These are phyloP conservation scores for Xylaria sp. DNA, from an alignment of 2,329 filamentous ascomycete species.

Conservation along the genomic window DNA sequence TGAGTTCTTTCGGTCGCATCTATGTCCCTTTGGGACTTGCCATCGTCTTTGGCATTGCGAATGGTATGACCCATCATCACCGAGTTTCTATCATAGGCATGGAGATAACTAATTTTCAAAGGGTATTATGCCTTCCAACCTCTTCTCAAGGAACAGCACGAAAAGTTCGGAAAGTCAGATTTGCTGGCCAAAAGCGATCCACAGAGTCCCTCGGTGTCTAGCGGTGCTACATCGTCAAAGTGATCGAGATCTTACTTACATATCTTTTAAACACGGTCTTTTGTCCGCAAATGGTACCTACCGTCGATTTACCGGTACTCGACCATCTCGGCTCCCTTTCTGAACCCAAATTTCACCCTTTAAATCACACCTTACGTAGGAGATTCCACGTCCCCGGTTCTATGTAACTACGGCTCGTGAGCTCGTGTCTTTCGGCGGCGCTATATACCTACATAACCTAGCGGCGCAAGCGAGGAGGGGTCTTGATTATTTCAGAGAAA, in stretches of 20 bases:
- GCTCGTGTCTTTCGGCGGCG: neutral
- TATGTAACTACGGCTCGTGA: neutral
- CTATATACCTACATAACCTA: neutral
- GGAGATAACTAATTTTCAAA: conserved; percentile 26
- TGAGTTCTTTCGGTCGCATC: conserved; percentile 44
- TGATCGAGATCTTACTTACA: neutral
- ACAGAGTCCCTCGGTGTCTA: conserved; percentile 21
- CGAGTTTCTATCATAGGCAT: neutral
- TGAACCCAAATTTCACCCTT: neutral
- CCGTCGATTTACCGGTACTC: neutral
- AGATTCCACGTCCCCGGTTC: neutral
- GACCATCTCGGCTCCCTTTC: neutral
- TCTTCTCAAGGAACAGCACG: conserved; percentile 39
- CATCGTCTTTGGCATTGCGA: conserved; percentile 48
- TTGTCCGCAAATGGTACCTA: neutral
- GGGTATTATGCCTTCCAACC: conserved; percentile 46
- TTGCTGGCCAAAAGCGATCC: conserved; percentile 3
- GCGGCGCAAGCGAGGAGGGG: neutral
- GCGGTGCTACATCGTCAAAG: conserved; percentile 22
- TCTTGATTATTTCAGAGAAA: neutral
- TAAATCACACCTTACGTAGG: neutral
- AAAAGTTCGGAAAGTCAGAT: conserved; percentile 19
- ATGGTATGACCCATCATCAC: conserved; percentile 44
- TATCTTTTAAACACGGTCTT: neutral
- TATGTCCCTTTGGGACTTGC: conserved; percentile 48